Conservation (phyloP, 176 grass and related monocot genomes). For the Areca catechu region DNA sequence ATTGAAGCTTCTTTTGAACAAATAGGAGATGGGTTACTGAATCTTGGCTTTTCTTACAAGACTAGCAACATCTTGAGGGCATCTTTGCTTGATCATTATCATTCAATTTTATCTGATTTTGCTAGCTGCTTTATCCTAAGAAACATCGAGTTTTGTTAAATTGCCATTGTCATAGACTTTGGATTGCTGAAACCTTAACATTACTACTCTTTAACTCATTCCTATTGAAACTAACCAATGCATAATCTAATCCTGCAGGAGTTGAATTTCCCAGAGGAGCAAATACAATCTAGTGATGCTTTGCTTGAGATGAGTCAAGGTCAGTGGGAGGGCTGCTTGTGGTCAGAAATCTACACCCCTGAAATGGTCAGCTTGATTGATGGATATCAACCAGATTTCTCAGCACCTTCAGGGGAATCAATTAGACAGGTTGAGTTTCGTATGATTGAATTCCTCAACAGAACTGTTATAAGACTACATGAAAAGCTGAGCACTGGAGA, state of each 20-base stretch:
- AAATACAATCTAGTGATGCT: constrained; percentile 13
- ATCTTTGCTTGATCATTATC: no score
- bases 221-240: no score
- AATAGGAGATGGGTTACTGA: no score
- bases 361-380: constrained; percentile 20
- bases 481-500: constrained; percentile 9
- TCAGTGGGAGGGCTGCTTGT: constrained; percentile 15
- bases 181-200: no score
- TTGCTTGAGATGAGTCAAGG: constrained; percentile 16
- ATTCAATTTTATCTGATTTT: no score
- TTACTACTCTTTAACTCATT: no score
- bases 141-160: no score
- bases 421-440: constrained; percentile 19
- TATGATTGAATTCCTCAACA: constrained; percentile 21
- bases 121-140: no score
- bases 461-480: constrained; percentile 10
- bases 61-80: no score
- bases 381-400: constrained; percentile 23
- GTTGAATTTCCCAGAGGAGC: constrained; percentile 9
- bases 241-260: background rate
- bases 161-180: no score
- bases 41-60: no score
- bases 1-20: no score
- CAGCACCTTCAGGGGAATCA: constrained; percentile 26
- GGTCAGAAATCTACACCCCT: background rate